Evolutionary conservation across 768 basidiomycete species (phyloP).

Genomic region (Lactarius sp.): DNA sequence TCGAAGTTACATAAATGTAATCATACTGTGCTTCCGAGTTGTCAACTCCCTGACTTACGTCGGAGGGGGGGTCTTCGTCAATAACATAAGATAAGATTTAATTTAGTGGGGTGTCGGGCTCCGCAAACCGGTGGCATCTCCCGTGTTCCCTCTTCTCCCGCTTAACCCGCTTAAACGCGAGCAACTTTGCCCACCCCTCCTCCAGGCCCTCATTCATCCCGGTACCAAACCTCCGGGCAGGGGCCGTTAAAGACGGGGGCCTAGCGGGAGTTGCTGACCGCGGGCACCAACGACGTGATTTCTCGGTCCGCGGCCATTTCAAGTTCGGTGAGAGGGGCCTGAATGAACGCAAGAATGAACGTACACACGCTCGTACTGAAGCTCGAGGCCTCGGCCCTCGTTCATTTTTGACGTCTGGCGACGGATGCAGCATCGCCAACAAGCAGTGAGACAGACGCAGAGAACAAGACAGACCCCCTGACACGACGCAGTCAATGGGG

Average conservation of each 20-base stretch:
- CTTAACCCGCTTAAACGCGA: slow-evolving; percentile 16
- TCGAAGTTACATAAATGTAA: slow-evolving; percentile 16
- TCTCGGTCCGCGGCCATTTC: background rate
- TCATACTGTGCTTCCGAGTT: background rate
- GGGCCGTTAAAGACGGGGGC: no score
- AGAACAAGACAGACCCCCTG: background rate
- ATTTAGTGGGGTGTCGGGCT: slow-evolving; percentile 4
- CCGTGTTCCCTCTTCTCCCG: slow-evolving; percentile 7
- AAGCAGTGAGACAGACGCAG: background rate
- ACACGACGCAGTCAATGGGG: background rate
- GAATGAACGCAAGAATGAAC: background rate
- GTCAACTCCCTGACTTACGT: background rate
- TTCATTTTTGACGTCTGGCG: background rate
- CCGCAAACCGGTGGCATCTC: slow-evolving; percentile 11
- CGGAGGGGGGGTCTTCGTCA: background rate
- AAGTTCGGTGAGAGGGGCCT: background rate
- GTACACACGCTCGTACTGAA: background rate
- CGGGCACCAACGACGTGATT: no score
- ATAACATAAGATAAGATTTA: background rate
- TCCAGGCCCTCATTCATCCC: no score
- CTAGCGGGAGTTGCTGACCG: no score
- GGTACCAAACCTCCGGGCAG: no score
- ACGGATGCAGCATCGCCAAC: background rate
- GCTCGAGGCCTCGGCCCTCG: no score
- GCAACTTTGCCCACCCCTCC: background rate